These are phyloP conservation scores for Saccharomycopsis schoenii DNA, from an alignment of 805 yeast genomes.

Conservation along the genomic window DNA sequence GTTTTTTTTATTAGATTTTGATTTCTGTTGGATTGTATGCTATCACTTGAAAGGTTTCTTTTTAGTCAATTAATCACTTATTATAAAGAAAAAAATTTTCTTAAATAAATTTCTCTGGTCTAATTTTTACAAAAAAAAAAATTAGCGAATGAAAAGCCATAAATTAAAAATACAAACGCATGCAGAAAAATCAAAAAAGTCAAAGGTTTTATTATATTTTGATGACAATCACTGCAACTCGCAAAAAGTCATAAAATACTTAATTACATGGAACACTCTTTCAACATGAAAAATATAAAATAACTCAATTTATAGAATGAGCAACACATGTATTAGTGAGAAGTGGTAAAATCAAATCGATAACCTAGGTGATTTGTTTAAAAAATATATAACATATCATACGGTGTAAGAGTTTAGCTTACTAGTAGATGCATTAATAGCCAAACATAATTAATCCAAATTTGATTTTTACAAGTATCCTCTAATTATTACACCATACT, in stretches of 20 bases:
- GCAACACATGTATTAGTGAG: no score
- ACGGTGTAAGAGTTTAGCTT: no score
- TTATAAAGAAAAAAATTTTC: not conserved
- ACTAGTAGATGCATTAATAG: no score
- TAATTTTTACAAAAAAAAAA: not conserved
- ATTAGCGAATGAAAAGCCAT: conserved; percentile 4
- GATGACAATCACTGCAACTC: not conserved
- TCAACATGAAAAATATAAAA: not conserved
- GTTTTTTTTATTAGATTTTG: not conserved
- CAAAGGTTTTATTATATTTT: not conserved
- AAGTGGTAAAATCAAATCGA: no score
- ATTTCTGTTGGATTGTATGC: no score
- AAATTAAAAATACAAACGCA: not conserved
- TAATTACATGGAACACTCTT: not conserved
- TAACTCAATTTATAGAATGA: no score
- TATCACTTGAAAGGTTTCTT: not conserved
- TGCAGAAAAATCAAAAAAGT: not conserved
- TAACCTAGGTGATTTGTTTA: no score
- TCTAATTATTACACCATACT: conserved; percentile 11
- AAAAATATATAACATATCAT: no score
- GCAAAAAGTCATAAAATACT: no score
- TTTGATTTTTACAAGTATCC: not conserved
- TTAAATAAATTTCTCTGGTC: no score
- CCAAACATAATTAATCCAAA: not conserved
- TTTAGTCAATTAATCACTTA: no score